These are phyloP conservation scores for Cutaneotrichosporon sp. DNA, from an alignment of 1,284 basidiomycete species.

Conservation along the genomic window DNA sequence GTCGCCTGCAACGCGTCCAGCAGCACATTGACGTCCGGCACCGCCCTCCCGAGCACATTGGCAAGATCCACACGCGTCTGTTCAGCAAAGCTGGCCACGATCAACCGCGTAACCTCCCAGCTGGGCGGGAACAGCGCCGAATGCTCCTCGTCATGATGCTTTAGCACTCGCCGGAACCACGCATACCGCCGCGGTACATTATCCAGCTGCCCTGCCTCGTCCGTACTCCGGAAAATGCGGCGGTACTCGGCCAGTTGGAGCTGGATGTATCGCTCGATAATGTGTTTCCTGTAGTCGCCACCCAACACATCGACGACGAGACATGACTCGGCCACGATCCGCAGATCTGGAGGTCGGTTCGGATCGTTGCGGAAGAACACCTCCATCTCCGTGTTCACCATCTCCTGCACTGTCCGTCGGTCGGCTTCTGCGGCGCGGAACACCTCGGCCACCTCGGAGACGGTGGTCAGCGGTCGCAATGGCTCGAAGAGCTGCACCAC, in stretches of 20 bases:
- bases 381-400: constrained; percentile 84
- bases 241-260: constrained; percentile 94
- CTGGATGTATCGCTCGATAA: constrained; percentile 84
- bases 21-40: constrained; percentile 68
- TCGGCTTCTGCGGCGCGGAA: constrained; percentile 73
- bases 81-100: constrained; percentile 76
- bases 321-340: constrained; percentile 70
- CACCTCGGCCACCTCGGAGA: constrained; percentile 69
- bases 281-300: constrained; percentile 61
- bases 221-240: constrained; percentile 84
- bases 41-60: constrained; percentile 48
- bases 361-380: constrained; percentile 75
- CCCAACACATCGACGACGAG: constrained; percentile 80
- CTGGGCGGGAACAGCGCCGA: constrained; percentile 70
- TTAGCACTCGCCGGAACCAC: constrained; percentile 90
- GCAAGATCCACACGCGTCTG: constrained; percentile 60
- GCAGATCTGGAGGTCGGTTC: constrained; percentile 60
- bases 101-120: constrained; percentile 76
- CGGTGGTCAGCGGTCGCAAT: constrained; percentile 68
- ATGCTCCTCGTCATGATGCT: constrained; percentile 81
- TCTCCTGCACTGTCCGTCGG: constrained; percentile 67
- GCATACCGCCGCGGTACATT: constrained; percentile 90
- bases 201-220: constrained; percentile 93
- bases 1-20: constrained; percentile 80
- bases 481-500: constrained; percentile 74